Percentiles rank a stretch among this genome's conserved stretches.
phyloP scores from a whole-genome alignment of 2,329 filamentous ascomycete genomes.

The Calonectria pteridis region DNA sequence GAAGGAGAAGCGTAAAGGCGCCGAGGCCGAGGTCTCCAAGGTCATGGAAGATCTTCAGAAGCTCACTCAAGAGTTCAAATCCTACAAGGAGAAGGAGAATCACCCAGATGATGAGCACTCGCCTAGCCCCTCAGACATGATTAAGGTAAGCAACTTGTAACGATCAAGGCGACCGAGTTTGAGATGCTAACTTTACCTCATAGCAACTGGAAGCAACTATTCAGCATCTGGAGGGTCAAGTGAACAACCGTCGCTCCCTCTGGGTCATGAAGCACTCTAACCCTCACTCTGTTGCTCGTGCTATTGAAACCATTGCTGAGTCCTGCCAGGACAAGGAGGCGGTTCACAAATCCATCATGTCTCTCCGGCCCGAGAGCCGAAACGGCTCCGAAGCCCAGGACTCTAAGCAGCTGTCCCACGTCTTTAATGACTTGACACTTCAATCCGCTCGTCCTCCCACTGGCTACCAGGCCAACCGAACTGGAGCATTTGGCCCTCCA shows the following conservation, averaged over 20 bases:
- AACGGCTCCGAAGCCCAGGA: conserved; percentile 27
- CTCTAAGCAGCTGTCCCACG: conserved; percentile 31
- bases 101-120: conserved; percentile 35
- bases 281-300: conserved; percentile 46
- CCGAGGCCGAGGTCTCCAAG: conserved; percentile 45
- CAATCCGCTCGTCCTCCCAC: conserved; percentile 40
- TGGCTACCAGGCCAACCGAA: conserved; percentile 42
- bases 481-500: conserved; percentile 40
- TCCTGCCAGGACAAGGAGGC: conserved; percentile 45
- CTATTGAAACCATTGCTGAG: conserved; percentile 49
- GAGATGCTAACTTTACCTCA: not conserved
- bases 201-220: conserved; percentile 51
- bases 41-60: conserved; percentile 44
- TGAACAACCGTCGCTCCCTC: conserved; percentile 51
- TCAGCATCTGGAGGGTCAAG: conserved; percentile 51
- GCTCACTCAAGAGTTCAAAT: conserved; percentile 46
- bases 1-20: conserved; percentile 45
- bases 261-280: conserved; percentile 52
- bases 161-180: too few species aligned
- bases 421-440: conserved; percentile 29
- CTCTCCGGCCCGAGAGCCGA: conserved; percentile 36
- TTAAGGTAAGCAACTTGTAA: conserved; percentile 45
- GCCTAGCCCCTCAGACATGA: conserved; percentile 40
- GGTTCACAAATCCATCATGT: conserved; percentile 44
- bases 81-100: conserved; percentile 44